These are phyloP conservation scores for Acanthamoeba lenticulata DNA, from an alignment of 208 protist genomes.

Conservation along the genomic window DNA sequence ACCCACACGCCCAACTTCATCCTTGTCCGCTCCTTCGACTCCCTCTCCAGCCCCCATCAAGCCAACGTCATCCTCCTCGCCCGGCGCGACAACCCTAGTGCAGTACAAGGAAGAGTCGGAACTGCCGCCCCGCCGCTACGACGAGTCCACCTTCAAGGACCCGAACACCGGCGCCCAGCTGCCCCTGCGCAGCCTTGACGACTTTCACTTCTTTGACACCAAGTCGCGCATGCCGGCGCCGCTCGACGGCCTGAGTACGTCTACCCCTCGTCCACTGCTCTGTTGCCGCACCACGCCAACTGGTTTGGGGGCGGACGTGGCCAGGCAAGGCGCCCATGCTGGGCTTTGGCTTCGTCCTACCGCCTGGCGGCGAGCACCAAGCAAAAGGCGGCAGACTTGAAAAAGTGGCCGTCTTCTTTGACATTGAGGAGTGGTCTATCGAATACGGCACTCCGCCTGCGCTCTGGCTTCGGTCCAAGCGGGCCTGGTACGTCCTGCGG, in stretches of 20 bases:
- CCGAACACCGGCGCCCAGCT: neutral
- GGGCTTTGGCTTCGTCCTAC: slow-evolving; percentile 14
- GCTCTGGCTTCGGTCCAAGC: slow-evolving; percentile 28
- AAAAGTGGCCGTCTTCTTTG: too few relatives aligned
- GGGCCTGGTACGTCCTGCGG: slow-evolving; percentile 12
- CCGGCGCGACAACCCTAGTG: too few relatives aligned
- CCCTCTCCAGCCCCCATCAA: too few relatives aligned
- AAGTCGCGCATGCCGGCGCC: neutral
- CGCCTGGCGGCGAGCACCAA: too few relatives aligned
- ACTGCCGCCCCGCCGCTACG: neutral
- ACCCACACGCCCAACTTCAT: too few relatives aligned
- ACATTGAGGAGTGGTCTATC: slow-evolving; percentile 39
- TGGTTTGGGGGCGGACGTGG: too few relatives aligned
- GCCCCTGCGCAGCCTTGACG: neutral
- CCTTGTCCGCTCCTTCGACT: too few relatives aligned
- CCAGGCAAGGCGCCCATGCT: neutral
- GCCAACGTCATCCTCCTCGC: too few relatives aligned
- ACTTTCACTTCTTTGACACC: slow-evolving; percentile 39
- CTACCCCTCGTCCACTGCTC: too few relatives aligned
- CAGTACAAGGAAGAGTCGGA: too few relatives aligned
- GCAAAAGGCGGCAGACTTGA: too few relatives aligned
- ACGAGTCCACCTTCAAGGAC: neutral
- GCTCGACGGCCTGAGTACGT: neutral
- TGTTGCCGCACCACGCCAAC: too few relatives aligned
- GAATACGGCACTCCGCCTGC: slow-evolving; percentile 4